Base-by-base conservation (phyloP, 768 basidiomycete species). In the Boletus coccyginus region DNA sequence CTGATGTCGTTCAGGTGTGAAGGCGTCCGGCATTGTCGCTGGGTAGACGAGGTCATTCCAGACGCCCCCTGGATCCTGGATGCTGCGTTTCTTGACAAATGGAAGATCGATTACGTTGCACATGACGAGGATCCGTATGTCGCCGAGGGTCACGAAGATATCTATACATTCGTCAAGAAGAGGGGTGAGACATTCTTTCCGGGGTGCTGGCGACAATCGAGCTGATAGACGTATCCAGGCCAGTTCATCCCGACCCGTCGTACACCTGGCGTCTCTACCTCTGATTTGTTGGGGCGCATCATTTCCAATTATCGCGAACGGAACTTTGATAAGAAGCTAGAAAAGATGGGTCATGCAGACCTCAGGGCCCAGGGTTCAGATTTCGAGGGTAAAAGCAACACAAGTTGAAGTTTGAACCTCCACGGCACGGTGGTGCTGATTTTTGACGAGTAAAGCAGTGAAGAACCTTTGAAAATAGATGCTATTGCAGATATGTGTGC, bases 181-280 rank as follows among this genome's bases (percentile, higher is more conserved):
- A 82, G 83, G 69, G 96, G 95, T 91, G 54, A 42, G 83, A 59
- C 33, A 5, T 38, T n/a, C 5, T 35, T 38, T 45, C 6, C 29
- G 33, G 7, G 31, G 9, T 19, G 35, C 24, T 7, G 8, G 17
- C 2, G 17, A 46, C 38, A 36, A 24, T 24, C 39, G 48, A 44
- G 27, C 48, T 59, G 49, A 64, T 7, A 24, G 24, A 31, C 11
- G 11, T 17, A 42, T 47, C 16, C 61, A 95, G 96, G 96, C 46
- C 90, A 89, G 76, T 98, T 99, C 72, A 78, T 98, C 42, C 96
- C 97, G 0, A 99, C 96, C 3, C 84, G 94, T 14, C 88, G 96
- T 50, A 98, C 97, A 5, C 93, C 93, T 0, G 93, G 94, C 10
- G 84, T 98, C 10, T 97, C 94, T 11, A 99, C 97, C 0, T 96